Evolutionary conservation across 2,329 filamentous ascomycete genomes (phyloP).

Genomic region (Taxawa tesnikishii): DNA sequence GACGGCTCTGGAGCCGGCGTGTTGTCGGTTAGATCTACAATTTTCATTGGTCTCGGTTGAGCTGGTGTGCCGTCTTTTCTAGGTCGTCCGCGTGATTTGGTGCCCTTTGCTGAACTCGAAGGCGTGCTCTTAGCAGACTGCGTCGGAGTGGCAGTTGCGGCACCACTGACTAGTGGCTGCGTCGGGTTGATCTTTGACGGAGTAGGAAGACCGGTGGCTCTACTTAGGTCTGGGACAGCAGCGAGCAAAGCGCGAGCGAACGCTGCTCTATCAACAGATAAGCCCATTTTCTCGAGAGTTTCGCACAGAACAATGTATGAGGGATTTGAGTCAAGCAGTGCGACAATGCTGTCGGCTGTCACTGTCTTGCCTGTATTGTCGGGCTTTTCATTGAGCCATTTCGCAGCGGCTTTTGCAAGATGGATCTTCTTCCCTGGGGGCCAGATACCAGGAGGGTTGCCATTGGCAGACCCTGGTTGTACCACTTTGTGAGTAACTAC

Average conservation of each 20-base stretch:
- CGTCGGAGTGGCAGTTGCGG: no score
- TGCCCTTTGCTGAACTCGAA: not conserved
- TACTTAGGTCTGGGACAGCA: conserved; percentile 30
- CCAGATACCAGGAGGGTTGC: no score
- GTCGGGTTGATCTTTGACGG: conserved; percentile 1
- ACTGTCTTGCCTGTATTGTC: conserved; percentile 29
- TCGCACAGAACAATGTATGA: conserved; percentile 45
- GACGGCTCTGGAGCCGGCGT: not conserved
- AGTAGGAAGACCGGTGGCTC: conserved; percentile 3
- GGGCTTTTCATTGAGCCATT: conserved; percentile 30
- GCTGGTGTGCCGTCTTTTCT: conserved; percentile 8
- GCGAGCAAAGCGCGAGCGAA: conserved; percentile 40
- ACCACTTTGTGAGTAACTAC: not conserved
- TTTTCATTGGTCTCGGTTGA: not conserved
- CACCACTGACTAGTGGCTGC: conserved; percentile 3
- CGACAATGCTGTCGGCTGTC: conserved; percentile 27
- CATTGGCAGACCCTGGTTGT: conserved; percentile 1
- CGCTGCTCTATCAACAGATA: conserved; percentile 37
- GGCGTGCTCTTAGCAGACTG: conserved; percentile 1
- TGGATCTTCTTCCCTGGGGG: conserved; percentile 36
- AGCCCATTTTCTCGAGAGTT: conserved; percentile 35
- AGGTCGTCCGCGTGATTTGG: conserved; percentile 3
- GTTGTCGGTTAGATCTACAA: conserved; percentile 3
- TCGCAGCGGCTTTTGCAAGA: conserved; percentile 37
- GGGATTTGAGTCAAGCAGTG: conserved; percentile 40